Percentiles rank a stretch among this genome's conserved stretches.
Evolutionary conservation across 768 basidiomycete genomes (phyloP).

Genomic region (Boletus subparvulus): DNA sequence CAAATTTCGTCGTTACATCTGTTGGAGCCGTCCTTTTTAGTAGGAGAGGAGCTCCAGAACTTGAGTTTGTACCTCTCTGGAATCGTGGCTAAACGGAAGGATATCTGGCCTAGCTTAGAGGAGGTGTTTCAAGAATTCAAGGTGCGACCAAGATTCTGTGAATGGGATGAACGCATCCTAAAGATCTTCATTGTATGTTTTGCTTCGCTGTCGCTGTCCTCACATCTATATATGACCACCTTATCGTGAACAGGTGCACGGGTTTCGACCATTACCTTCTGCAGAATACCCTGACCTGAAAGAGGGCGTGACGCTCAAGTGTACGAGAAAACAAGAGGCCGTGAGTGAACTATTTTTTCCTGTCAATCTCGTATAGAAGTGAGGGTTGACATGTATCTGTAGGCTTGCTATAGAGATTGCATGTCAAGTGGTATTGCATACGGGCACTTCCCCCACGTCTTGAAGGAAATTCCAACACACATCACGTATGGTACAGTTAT

Average conservation of each 20-base stretch:
- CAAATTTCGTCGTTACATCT: constrained; percentile 9
- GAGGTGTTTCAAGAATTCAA: not conserved
- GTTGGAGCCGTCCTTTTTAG: not conserved
- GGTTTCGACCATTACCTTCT: constrained; percentile 4
- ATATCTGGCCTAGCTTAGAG: not conserved
- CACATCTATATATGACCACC: not conserved
- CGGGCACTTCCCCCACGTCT: not conserved
- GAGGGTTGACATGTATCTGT: too few relatives aligned
- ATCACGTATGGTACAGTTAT: not conserved
- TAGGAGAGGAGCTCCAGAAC: not conserved
- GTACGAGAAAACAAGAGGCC: not conserved
- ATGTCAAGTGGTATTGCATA: not conserved
- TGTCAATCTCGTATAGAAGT: too few relatives aligned
- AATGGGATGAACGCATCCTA: constrained; percentile 8
- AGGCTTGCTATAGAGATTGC: not conserved
- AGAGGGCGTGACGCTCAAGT: constrained; percentile 4
- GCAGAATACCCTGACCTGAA: not conserved
- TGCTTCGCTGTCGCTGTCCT: not conserved
- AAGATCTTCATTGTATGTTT: not conserved
- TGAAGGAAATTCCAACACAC: constrained; percentile 1
- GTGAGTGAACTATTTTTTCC: not conserved
- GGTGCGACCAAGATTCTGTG: not conserved
- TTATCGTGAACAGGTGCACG: not conserved
- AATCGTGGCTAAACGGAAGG: not conserved
- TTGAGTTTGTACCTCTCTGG: not conserved